Percentiles rank a stretch among this genome's conserved stretches.
Conservation (phyloP, 1,284 basidiomycete genomes). For the Malassezia cuniculi region DNA sequence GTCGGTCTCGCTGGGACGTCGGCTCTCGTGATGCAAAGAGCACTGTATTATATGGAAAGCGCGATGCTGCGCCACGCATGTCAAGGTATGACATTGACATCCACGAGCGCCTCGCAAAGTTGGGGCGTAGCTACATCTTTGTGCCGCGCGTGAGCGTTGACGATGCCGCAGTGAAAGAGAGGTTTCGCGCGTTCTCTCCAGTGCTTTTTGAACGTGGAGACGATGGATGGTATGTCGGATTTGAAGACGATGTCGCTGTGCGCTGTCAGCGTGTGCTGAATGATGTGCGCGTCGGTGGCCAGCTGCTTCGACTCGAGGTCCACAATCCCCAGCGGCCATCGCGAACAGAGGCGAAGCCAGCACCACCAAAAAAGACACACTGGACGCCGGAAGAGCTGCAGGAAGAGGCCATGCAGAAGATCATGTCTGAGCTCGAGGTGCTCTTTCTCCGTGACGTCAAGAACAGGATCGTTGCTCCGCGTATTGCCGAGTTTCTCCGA, state of each 20-base stretch:
- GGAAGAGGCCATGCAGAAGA: slow-evolving; percentile 53
- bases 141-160: slow-evolving; percentile 23
- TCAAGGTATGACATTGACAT: no score
- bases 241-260: slow-evolving; percentile 16
- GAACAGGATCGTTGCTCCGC: slow-evolving; percentile 54
- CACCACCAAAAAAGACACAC: slow-evolving; percentile 45
- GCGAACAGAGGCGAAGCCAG: neutral
- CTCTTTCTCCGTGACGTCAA: slow-evolving; percentile 59
- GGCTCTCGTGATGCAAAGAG: no score
- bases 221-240: slow-evolving; percentile 43
- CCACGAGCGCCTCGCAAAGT: slow-evolving; percentile 11
- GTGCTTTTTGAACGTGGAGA: slow-evolving; percentile 33
- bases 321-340: slow-evolving; percentile 4
- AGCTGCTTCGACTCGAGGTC: slow-evolving; percentile 22
- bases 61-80: no score
- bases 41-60: no score
- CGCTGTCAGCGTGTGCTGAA: slow-evolving; percentile 24
- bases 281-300: slow-evolving; percentile 17
- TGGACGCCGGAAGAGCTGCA: slow-evolving; percentile 56
- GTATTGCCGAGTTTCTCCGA: slow-evolving; percentile 52
- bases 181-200: slow-evolving; percentile 23
- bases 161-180: slow-evolving; percentile 19
- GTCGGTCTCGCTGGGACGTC: no score
- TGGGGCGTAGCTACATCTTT: slow-evolving; percentile 20
- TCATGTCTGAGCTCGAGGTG: slow-evolving; percentile 55